Base-by-base conservation (phyloP, 257 asterid species). In the Craterostigma plantagineum region DNA sequence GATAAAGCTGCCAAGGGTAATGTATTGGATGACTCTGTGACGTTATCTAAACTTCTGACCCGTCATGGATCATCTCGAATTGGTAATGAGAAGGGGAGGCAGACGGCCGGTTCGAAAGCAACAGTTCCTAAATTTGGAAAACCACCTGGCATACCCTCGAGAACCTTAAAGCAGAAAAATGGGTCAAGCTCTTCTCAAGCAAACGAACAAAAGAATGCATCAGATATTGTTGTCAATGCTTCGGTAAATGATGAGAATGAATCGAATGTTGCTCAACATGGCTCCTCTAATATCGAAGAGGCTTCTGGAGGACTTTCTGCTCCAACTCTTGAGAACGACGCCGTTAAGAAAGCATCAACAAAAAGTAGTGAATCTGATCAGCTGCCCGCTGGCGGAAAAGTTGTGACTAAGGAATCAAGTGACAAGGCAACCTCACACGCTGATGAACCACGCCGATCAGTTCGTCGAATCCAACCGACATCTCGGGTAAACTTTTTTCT, bases 391-490 rank as follows among this genome's bases (percentile, higher is more conserved):
- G 53, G 65, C 45, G 70, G 69, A 43, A 77, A 53, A 65, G 51
- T 55, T 8, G 57, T 67, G 41, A 71, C 66, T 43, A 61, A 34
- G 0, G 91, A 63, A 53, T 69, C 57, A 18, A 51, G 66, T 53
- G 91, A 67, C 46, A 62, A 48, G 10, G 40, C 46, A 41, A 45
- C 16, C 37, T 63, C 85, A 38, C 81, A 77, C 50, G 63, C 10
- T 39, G 39, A 50, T 45, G 99, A 77, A 59, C 94, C 96, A 35
- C 93, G 99, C 52, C 70, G 99, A 60, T 91, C 99, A 51, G 78
- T 72, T 55, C 92, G 99, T 57, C 74, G 73, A 52, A 91, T 80
- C 63, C 96, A 84, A 67, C 99, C 99, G 17, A 91, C 99, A 30
- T 91, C 96, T 18, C 68, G 96, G 94, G 99, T 84, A 68, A 64